Percentiles rank a stretch among this genome's conserved stretches.
phyloP scores from a whole-genome alignment of 2,329 filamentous ascomycete species.

The Raffaelea ambrosiae region DNA sequence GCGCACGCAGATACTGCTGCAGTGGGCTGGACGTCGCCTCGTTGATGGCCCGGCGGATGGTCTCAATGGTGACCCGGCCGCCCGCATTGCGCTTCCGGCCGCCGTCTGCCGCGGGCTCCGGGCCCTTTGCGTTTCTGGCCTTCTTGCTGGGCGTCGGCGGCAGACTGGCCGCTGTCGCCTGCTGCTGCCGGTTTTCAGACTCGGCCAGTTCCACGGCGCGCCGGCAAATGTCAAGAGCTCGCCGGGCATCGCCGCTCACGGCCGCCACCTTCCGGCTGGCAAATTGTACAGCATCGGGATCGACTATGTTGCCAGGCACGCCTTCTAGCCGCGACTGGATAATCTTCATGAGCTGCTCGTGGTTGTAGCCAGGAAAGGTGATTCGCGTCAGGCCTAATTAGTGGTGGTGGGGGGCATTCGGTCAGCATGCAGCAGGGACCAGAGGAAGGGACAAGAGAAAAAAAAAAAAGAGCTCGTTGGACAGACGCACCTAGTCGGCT shows the following conservation, averaged over 20 bases:
- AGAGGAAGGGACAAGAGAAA: too few species aligned
- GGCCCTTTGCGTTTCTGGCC: conserved; percentile 7
- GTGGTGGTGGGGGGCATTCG: background rate
- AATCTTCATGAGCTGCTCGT: conserved; percentile 95
- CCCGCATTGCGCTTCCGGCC: conserved; percentile 28
- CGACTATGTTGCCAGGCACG: conserved; percentile 82
- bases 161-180: conserved; percentile 21
- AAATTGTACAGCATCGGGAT: conserved; percentile 90
- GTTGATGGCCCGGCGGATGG: conserved; percentile 87
- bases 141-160: conserved; percentile 23
- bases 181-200: conserved; percentile 38
- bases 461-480: background rate
- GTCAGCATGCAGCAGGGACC: background rate
- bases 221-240: conserved; percentile 90
- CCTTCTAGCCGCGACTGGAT: conserved; percentile 89
- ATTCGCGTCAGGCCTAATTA: conserved; percentile 69
- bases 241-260: conserved; percentile 86
- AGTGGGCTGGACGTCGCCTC: conserved; percentile 90
- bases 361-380: conserved; percentile 94
- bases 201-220: conserved; percentile 93
- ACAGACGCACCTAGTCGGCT: conserved; percentile 60
- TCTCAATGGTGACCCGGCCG: conserved; percentile 77
- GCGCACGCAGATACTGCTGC: conserved; percentile 75
- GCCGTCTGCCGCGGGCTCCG: conserved; percentile 6
- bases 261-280: conserved; percentile 94